phyloP scores from a whole-genome alignment of 1,284 basidiomycete genomes.

The Dichomitus squalens region DNA sequence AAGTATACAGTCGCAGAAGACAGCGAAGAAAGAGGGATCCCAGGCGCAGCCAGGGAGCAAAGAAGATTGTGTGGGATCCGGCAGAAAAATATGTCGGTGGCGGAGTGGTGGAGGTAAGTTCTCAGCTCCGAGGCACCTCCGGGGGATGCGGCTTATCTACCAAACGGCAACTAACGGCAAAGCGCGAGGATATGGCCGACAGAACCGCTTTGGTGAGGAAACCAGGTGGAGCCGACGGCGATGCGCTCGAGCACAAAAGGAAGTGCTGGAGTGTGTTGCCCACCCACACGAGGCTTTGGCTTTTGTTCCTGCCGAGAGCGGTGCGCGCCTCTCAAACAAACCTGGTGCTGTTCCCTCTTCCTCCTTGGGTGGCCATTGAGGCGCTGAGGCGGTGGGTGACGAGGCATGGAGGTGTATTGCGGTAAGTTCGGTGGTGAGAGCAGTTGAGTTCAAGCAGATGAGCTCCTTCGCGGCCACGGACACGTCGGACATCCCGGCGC shows the following conservation, averaged over 20 bases:
- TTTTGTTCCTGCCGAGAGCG: constrained; percentile 1
- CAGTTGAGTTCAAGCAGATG: too few species aligned
- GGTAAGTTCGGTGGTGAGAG: too few species aligned
- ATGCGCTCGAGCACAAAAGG: constrained; percentile 20
- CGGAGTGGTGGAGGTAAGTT: constrained; percentile 1
- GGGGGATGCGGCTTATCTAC: constrained; percentile 9
- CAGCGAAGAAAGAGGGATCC: neutral
- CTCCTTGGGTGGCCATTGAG: too few species aligned
- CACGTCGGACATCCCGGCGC: too few species aligned
- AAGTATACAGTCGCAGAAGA: constrained; percentile 1
- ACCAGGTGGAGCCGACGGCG: constrained; percentile 11
- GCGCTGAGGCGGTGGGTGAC: too few species aligned
- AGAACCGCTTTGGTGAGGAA: constrained; percentile 17
- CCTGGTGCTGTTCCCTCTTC: neutral
- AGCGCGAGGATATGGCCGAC: neutral
- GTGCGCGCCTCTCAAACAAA: neutral
- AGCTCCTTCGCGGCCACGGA: too few species aligned
- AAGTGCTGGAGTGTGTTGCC: neutral
- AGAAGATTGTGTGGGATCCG: constrained; percentile 16
- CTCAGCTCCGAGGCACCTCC: neutral
- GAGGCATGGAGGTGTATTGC: too few species aligned
- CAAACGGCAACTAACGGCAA: neutral
- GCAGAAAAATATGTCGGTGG: constrained; percentile 4
- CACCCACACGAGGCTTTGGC: neutral
- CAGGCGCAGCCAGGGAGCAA: constrained; percentile 17